Conservation (phyloP, 2,329 filamentous ascomycete species). For the Fusarium stilboides region DNA sequence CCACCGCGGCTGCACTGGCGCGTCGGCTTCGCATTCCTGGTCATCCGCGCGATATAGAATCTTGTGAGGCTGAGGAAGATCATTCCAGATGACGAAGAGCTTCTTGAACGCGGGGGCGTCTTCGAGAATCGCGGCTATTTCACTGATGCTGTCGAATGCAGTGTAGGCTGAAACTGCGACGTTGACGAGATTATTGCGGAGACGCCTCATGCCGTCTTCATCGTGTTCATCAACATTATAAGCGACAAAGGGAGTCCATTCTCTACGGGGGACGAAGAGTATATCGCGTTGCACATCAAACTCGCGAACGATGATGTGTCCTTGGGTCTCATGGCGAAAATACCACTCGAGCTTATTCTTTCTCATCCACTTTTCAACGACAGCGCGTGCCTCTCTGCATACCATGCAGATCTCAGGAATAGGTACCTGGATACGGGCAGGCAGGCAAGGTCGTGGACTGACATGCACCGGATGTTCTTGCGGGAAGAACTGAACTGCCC, state of each 20-base stretch:
- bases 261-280: neutral
- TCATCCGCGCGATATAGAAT: neutral
- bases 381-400: too few species aligned
- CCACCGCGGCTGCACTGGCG: constrained; percentile 2
- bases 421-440: too few species aligned
- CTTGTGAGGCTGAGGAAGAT: neutral
- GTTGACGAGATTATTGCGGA: constrained; percentile 1
- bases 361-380: too few species aligned
- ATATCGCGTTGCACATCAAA: constrained; percentile 5
- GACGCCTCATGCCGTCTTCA: neutral
- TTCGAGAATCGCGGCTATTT: neutral
- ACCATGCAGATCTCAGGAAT: too few species aligned
- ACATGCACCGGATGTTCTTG: too few species aligned
- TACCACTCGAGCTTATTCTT: neutral
- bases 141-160: too few species aligned
- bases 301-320: neutral
- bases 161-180: neutral
- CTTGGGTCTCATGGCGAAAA: neutral
- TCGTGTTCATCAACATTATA: neutral
- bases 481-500: too few species aligned
- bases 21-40: neutral
- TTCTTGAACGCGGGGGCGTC: neutral
- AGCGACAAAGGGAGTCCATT: neutral
- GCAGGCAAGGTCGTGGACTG: too few species aligned
- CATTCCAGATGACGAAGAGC: neutral